These are phyloP conservation scores for Umbelopsis sp. DNA, from an alignment of 192 early-diverging fungal genomes.

Conservation along the genomic window DNA sequence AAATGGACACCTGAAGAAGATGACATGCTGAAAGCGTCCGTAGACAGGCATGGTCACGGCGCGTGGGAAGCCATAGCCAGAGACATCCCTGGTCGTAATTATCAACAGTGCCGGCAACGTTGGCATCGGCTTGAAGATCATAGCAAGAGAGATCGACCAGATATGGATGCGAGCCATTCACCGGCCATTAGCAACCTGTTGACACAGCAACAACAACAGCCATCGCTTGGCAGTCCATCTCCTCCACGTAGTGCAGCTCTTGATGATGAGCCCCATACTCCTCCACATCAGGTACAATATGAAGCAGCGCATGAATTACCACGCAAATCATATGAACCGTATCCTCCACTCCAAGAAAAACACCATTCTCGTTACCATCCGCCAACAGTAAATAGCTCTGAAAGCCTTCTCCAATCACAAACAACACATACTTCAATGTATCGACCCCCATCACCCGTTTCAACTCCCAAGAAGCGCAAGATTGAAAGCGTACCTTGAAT, in stretches of 20 bases:
- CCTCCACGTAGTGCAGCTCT: constrained; percentile 11
- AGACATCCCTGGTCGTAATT: constrained; percentile 40
- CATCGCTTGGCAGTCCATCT: constrained; percentile 8
- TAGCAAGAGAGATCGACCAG: neutral
- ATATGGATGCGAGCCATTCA: constrained; percentile 33
- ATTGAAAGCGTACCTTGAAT: constrained; percentile 2
- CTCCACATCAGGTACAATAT: constrained; percentile 14
- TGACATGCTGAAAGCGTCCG: constrained; percentile 31
- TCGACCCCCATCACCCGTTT: constrained; percentile 31
- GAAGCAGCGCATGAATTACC: neutral
- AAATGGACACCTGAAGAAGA: constrained; percentile 48
- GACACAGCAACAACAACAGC: constrained; percentile 9
- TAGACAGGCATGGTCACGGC: constrained; percentile 36
- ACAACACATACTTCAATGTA: neutral
- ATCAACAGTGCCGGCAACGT: constrained; percentile 51
- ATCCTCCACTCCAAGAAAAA: constrained; percentile 1
- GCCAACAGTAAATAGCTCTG: neutral
- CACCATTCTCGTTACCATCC: constrained; percentile 1
- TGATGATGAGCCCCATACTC: constrained; percentile 9
- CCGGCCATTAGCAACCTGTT: constrained; percentile 29
- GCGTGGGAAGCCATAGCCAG: constrained; percentile 47
- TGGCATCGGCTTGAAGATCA: constrained; percentile 35
- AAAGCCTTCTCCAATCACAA: neutral
- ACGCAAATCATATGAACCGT: constrained; percentile 2
- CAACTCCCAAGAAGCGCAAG: constrained; percentile 30